phyloP scores from a whole-genome alignment of 257 asterid genomes.

The Solanum ossicruentum region DNA sequence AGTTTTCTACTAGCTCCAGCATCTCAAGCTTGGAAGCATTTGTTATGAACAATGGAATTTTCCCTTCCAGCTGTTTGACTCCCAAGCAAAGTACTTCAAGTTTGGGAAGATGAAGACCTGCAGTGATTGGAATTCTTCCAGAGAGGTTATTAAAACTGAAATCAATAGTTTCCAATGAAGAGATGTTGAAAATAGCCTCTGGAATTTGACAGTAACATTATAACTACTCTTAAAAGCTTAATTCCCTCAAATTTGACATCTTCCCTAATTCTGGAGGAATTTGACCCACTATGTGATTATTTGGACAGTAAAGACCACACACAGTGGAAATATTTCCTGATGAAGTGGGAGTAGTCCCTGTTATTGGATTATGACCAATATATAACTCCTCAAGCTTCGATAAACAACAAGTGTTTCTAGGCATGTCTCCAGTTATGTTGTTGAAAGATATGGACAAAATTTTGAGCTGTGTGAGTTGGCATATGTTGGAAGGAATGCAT shows the following conservation, averaged over 20 bases:
- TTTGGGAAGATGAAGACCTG: slow-evolving; percentile 12
- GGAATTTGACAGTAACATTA: not conserved
- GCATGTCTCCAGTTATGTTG: not conserved
- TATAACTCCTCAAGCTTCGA: not conserved
- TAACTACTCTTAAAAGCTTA: not conserved
- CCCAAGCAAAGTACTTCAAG: slow-evolving; percentile 9
- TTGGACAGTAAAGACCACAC: not conserved
- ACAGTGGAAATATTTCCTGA: not conserved
- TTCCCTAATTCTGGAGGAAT: not conserved
- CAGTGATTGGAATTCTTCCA: slow-evolving; percentile 5
- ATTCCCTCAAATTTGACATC: not conserved
- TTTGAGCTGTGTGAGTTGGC: not conserved
- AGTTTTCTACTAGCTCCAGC: slow-evolving; percentile 3
- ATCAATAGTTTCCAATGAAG: not conserved
- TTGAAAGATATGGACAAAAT: not conserved
- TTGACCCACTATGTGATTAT: not conserved
- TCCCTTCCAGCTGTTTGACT: slow-evolving; percentile 9
- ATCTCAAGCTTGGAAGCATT: slow-evolving; percentile 14
- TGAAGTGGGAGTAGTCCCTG: not conserved
- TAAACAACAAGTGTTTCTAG: not conserved
- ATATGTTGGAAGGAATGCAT: not conserved
- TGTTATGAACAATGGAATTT: slow-evolving; percentile 9
- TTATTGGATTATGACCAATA: not conserved
- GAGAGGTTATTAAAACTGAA: not conserved
- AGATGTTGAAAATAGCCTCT: not conserved